phyloP scores from a whole-genome alignment of 1,139 yeast genomes.

The Blastobotrys illinoisensis region DNA sequence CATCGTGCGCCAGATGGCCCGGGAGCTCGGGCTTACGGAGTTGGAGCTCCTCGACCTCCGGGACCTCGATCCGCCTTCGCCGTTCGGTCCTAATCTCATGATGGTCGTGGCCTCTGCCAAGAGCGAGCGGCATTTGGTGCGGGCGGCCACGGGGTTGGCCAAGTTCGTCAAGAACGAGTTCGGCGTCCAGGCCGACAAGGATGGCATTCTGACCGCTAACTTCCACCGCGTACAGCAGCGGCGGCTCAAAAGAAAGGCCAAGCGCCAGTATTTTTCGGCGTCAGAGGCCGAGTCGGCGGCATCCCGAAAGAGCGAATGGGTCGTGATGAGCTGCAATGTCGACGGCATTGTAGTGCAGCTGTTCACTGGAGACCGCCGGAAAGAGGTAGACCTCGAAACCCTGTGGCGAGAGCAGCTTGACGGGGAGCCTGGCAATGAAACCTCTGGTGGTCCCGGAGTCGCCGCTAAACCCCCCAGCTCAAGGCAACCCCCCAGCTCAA shows the following conservation, averaged over 20 bases:
- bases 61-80: conserved; percentile 43
- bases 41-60: conserved; percentile 55
- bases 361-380: conserved; percentile 63
- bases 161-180: conserved; percentile 43
- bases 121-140: conserved; percentile 67
- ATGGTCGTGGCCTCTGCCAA: conserved; percentile 74
- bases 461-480: neutral
- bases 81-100: conserved; percentile 37
- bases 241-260: conserved; percentile 54
- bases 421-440: neutral
- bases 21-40: conserved; percentile 62
- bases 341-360: conserved; percentile 67
- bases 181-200: conserved; percentile 47
- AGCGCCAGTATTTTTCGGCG: conserved; percentile 31
- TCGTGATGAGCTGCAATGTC: conserved; percentile 62
- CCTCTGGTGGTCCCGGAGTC: too few species aligned
- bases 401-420: conserved; percentile 40
- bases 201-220: conserved; percentile 65
- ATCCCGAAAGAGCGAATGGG: conserved; percentile 47
- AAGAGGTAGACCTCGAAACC: conserved; percentile 61
- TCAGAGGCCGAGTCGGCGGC: conserved; percentile 16
- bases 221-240: conserved; percentile 54
- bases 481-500: neutral
- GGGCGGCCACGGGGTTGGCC: conserved; percentile 58
- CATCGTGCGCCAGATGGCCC: conserved; percentile 45